Evolutionary conservation across 306 rosid species (phyloP).

Genomic region (Trifolium subterraneum): DNA sequence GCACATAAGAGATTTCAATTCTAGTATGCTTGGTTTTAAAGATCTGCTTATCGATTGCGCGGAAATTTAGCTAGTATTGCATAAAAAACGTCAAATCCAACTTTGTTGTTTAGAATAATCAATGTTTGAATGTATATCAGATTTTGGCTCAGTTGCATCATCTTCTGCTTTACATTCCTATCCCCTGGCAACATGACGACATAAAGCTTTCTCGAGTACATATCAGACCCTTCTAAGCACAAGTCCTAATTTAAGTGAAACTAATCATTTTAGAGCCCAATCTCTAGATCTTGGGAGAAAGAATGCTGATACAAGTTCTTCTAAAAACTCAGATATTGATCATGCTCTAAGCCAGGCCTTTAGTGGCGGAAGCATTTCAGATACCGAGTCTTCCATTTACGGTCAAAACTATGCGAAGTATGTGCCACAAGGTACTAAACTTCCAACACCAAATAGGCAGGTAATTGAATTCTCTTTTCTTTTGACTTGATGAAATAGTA

Average conservation of each 20-base stretch:
- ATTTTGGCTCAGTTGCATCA: conserved; percentile 53
- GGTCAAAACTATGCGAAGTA: conserved; percentile 57
- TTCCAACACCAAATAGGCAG: conserved; percentile 60
- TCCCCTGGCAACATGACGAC: conserved; percentile 64
- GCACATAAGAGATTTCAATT: too few species aligned
- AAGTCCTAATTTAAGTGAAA: conserved; percentile 42
- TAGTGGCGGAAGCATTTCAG: conserved; percentile 59
- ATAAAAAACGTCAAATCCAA: conserved; percentile 16
- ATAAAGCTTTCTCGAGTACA: conserved; percentile 73
- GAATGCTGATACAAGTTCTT: conserved; percentile 49
- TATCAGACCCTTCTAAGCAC: conserved; percentile 58
- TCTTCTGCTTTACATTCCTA: conserved; percentile 54
- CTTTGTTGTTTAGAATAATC: conserved; percentile 22
- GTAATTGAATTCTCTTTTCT: conserved; percentile 42
- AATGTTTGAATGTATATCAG: conserved; percentile 50
- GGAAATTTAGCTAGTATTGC: conserved; percentile 23
- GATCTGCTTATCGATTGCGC: background rate
- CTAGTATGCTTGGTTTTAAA: background rate
- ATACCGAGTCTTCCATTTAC: conserved; percentile 52
- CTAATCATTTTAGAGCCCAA: conserved; percentile 53
- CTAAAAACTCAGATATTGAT: conserved; percentile 51
- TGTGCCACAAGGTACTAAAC: conserved; percentile 30
- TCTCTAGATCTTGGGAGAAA: conserved; percentile 61
- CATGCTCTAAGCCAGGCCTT: conserved; percentile 49
- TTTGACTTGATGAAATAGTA: background rate